Conservation (phyloP, 495 filamentous ascomycete species). For the Entonaema liquescens region DNA sequence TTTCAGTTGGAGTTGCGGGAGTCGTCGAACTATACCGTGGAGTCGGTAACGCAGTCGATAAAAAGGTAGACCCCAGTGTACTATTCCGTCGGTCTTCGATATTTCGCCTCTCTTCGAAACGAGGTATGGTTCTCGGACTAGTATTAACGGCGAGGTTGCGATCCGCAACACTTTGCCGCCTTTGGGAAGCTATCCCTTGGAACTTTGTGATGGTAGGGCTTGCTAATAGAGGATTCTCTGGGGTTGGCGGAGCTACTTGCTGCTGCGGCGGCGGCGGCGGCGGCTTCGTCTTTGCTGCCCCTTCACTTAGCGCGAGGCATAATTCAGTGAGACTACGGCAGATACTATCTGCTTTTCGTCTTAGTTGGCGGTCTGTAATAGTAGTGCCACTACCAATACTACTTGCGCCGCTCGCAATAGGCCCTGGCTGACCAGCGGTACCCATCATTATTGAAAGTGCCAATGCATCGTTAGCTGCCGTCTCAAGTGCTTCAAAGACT, state of each 20-base stretch:
- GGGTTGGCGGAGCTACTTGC: constrained; percentile 42
- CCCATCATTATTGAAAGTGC: constrained; percentile 78
- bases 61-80: constrained; percentile 39
- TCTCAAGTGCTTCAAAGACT: constrained; percentile 82
- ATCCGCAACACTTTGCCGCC: constrained; percentile 51
- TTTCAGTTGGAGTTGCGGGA: constrained; percentile 41
- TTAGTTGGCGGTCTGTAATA: constrained; percentile 80
- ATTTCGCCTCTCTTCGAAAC: constrained; percentile 75
- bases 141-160: constrained; percentile 49
- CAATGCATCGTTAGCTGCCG: constrained; percentile 82
- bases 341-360: constrained; percentile 90
- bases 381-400: constrained; percentile 67
- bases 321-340: constrained; percentile 93
- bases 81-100: constrained; percentile 53
- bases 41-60: constrained; percentile 52
- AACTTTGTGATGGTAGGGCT: constrained; percentile 52
- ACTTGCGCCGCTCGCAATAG: constrained; percentile 68
- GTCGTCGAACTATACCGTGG: constrained; percentile 49
- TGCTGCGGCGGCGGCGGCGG: constrained; percentile 28
- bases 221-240: constrained; percentile 41
- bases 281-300: constrained; percentile 46
- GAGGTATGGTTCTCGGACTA: constrained; percentile 71
- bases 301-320: constrained; percentile 83
- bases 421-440: constrained; percentile 65
- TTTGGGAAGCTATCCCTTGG: constrained; percentile 42